phyloP scores from a whole-genome alignment of 1,284 basidiomycete genomes.

The Papiliotrema terrestris region DNA sequence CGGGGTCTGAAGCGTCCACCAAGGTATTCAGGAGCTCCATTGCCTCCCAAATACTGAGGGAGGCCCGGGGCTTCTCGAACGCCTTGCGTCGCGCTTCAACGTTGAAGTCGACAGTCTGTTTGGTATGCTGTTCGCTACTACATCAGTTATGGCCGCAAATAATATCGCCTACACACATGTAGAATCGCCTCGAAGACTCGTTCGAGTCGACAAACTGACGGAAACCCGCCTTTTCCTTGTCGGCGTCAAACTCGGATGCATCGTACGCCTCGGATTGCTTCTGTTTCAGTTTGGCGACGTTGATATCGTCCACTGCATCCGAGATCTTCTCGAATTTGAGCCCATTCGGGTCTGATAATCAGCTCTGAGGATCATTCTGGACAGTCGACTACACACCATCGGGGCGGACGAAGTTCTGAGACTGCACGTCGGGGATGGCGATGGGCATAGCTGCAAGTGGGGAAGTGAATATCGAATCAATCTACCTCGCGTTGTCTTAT shows the following conservation, averaged over 20 bases:
- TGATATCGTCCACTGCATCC: constrained; percentile 5
- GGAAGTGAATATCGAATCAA: too few relatives aligned
- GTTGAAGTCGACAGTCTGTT: constrained; percentile 8
- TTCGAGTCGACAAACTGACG: constrained; percentile 4
- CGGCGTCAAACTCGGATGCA: not conserved
- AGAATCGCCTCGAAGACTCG: constrained; percentile 35
- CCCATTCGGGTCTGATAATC: not conserved
- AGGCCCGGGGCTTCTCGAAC: constrained; percentile 5
- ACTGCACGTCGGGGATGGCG: not conserved
- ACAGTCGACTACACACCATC: not conserved
- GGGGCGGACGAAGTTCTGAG: not conserved
- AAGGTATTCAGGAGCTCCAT: constrained; percentile 3
- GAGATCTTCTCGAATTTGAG: constrained; percentile 5
- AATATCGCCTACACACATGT: not conserved
- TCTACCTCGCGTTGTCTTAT: too few relatives aligned
- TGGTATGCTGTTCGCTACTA: constrained; percentile 5
- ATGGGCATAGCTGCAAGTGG: not conserved
- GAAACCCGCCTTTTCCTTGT: constrained; percentile 3
- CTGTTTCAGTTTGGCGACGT: constrained; percentile 1
- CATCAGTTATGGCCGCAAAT: not conserved
- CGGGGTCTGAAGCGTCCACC: constrained; percentile 49
- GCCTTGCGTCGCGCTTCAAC: constrained; percentile 2
- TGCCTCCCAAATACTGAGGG: constrained; percentile 4
- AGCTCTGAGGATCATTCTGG: not conserved
- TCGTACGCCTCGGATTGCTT: not conserved